These are phyloP conservation scores for Crucihimalaya himalaica DNA, from an alignment of 345 rosid genomes.

Conservation along the genomic window DNA sequence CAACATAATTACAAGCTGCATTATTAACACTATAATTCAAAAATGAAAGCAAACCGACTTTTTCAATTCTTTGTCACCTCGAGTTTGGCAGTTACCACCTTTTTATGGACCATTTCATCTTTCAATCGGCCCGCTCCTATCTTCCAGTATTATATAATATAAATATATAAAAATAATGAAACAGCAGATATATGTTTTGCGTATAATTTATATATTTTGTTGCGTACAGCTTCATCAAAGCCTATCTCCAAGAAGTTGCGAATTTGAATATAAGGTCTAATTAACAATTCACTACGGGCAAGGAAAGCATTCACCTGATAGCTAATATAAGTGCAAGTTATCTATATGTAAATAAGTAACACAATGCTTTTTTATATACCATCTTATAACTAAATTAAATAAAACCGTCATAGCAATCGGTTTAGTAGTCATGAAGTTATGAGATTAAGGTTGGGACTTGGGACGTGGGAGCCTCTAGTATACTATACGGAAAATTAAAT, in stretches of 20 bases:
- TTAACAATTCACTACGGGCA: neutral
- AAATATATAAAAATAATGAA: neutral
- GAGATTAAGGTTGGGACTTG: no score
- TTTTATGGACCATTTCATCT: conserved; percentile 18
- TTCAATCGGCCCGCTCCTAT: conserved; percentile 17
- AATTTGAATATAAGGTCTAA: neutral
- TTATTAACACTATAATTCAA: conserved; percentile 26
- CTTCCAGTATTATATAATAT: neutral
- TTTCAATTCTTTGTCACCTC: conserved; percentile 23
- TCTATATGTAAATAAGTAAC: neutral
- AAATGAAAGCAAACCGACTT: conserved; percentile 26
- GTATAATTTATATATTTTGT: neutral
- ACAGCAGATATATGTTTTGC: neutral
- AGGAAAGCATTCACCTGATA: neutral
- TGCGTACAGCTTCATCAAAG: neutral
- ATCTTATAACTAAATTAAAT: no score
- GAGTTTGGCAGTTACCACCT: conserved; percentile 20
- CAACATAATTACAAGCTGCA: conserved; percentile 31
- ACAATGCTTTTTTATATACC: neutral
- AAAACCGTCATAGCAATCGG: neutral
- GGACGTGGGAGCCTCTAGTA: no score
- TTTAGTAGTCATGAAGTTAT: no score
- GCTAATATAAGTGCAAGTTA: neutral
- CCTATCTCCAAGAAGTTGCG: neutral
- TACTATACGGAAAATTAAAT: no score